Evolutionary conservation across 2,329 filamentous ascomycete species (phyloP).

Genomic region (Thelonectria blattea): DNA sequence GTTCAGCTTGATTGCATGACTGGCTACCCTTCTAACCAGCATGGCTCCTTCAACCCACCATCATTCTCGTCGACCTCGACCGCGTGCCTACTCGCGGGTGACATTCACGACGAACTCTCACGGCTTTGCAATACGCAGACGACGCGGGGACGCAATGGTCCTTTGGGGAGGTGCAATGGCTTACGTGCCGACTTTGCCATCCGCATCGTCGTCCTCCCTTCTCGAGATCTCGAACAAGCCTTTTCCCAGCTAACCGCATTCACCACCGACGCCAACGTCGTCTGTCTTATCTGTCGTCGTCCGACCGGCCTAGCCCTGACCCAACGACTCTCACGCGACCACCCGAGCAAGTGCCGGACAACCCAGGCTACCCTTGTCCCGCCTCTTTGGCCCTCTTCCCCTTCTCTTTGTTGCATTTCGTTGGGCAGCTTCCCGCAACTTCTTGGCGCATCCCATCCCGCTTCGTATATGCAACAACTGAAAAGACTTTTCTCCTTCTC

Average conservation of each 20-base stretch:
- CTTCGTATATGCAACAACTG: constrained; percentile 9
- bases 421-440: background rate
- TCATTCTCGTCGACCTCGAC: background rate
- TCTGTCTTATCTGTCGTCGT: constrained; percentile 15
- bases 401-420: background rate
- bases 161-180: background rate
- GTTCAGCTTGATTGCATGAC: constrained; percentile 17
- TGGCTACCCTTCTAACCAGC: background rate
- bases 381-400: background rate
- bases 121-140: background rate
- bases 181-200: background rate
- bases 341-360: background rate
- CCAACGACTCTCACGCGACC: constrained; percentile 16
- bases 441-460: background rate
- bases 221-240: background rate
- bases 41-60: constrained; percentile 1
- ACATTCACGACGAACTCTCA: background rate
- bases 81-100: background rate
- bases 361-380: too few species aligned
- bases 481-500: background rate
- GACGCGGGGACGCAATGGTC: too few species aligned
- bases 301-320: constrained; percentile 19
- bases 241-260: constrained; percentile 12
- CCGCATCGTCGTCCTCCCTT: background rate
- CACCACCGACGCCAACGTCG: constrained; percentile 2